These are phyloP conservation scores for Cytospora mali DNA, from an alignment of 2,329 filamentous ascomycete species.

Conservation along the genomic window DNA sequence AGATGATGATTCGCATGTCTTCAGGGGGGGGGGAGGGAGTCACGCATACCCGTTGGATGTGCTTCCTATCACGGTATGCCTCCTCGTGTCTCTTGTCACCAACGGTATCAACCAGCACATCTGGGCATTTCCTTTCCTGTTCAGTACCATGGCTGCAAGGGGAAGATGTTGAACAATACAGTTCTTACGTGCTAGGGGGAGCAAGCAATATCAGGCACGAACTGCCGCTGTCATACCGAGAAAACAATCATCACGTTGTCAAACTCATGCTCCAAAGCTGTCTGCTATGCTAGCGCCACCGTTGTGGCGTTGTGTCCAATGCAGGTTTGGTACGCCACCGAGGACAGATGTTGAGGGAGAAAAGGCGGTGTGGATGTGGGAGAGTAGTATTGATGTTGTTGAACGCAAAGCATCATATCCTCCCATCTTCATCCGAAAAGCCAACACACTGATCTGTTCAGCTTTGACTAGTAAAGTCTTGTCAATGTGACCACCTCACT, in stretches of 20 bases:
- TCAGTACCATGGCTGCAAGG: not conserved
- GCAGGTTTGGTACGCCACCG: not conserved
- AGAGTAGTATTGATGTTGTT: slow-evolving; percentile 9
- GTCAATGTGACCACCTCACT: not conserved
- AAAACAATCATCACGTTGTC: not conserved
- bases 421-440: not conserved
- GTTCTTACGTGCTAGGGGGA: not conserved
- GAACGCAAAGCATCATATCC: slow-evolving; percentile 9
- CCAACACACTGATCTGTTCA: not conserved
- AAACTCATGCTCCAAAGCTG: not conserved
- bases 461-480: not conserved
- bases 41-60: too few relatives aligned
- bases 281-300: slow-evolving; percentile 10
- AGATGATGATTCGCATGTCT: not conserved
- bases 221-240: not conserved
- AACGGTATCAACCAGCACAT: not conserved
- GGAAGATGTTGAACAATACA: not conserved
- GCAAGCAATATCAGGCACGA: not conserved
- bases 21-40: not conserved
- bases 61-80: too few relatives aligned
- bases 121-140: not conserved
- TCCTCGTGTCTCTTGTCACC: not conserved
- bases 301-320: not conserved
- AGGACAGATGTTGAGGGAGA: slow-evolving; percentile 1
- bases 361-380: slow-evolving; percentile 21